These are phyloP conservation scores for Pythium angustatum DNA, from an alignment of 352 stramenopile species.

Conservation along the genomic window DNA sequence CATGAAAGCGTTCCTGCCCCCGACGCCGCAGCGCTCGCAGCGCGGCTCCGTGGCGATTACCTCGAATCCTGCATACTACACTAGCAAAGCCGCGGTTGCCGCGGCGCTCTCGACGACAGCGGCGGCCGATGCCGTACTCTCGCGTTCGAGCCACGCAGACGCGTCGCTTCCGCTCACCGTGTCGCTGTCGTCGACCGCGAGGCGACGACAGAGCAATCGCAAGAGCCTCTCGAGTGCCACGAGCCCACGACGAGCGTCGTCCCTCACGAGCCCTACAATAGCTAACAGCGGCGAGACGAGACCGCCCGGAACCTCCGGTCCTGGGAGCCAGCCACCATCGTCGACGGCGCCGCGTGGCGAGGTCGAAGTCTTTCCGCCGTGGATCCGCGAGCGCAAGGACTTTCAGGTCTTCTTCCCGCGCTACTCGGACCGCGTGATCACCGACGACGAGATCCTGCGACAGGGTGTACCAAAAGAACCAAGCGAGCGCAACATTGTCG, in stretches of 20 bases:
- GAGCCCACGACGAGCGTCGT: background rate
- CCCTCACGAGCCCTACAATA: too few species aligned
- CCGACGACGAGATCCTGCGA: slow-evolving; percentile 65
- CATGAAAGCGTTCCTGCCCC: slow-evolving; percentile 29
- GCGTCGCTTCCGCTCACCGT: background rate
- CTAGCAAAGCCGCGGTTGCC: slow-evolving; percentile 46
- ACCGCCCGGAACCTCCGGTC: too few species aligned
- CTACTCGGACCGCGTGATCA: slow-evolving; percentile 59
- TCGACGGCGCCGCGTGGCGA: slow-evolving; percentile 16
- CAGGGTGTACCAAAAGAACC: slow-evolving; percentile 67
- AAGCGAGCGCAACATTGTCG: slow-evolving; percentile 64
- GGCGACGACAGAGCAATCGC: slow-evolving; percentile 2
- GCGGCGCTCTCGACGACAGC: slow-evolving; percentile 48
- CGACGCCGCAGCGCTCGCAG: slow-evolving; percentile 6
- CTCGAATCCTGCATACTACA: slow-evolving; percentile 38
- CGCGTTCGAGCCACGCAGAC: slow-evolving; percentile 30
- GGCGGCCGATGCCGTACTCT: slow-evolving; percentile 48
- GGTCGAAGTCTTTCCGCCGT: slow-evolving; percentile 49
- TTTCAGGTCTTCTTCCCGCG: slow-evolving; percentile 75
- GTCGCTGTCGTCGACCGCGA: background rate
- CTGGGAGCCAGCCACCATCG: background rate
- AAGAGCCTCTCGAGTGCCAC: slow-evolving; percentile 17
- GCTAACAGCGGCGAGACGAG: background rate
- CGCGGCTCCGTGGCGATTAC: slow-evolving; percentile 15
- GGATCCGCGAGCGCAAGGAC: slow-evolving; percentile 78